Conservation (phyloP, 2,329 filamentous ascomycete species). For the Cladosporium cucumerinum region DNA sequence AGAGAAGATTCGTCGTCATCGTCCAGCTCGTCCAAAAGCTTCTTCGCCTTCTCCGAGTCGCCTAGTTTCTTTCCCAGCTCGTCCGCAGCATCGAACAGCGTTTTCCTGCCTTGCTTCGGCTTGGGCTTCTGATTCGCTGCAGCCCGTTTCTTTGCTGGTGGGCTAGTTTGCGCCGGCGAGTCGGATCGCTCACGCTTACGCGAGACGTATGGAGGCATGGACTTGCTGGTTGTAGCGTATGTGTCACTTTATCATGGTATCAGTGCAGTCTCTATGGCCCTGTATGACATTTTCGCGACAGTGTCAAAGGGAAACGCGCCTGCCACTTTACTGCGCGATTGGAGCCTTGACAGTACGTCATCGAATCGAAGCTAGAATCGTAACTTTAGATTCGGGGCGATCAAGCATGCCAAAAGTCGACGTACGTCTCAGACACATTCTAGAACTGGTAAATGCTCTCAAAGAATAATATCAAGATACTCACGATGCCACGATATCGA, state of each 20-base stretch:
- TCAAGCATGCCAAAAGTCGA: neutral
- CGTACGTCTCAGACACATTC: neutral
- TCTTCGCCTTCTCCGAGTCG: constrained; percentile 31
- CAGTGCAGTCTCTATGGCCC: neutral
- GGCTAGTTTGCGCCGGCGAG: constrained; percentile 35
- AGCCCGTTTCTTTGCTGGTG: constrained; percentile 34
- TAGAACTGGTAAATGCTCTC: too few relatives aligned
- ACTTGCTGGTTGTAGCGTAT: constrained; percentile 9
- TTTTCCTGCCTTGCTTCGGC: constrained; percentile 32
- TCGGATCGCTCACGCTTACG: constrained; percentile 63
- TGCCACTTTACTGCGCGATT: neutral
- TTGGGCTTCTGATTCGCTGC: constrained; percentile 22
- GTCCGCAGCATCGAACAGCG: constrained; percentile 46
- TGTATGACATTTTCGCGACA: neutral
- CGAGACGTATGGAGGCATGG: constrained; percentile 66
- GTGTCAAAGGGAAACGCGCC: neutral
- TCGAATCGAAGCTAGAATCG: neutral
- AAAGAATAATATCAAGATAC: too few relatives aligned
- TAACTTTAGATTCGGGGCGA: neutral
- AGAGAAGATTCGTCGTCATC: constrained; percentile 40
- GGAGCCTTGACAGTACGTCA: neutral
- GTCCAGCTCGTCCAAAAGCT: constrained; percentile 37
- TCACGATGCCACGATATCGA: too few relatives aligned
- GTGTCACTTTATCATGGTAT: neutral
- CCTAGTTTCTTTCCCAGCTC: constrained; percentile 31